Evolutionary conservation across 2,329 filamentous ascomycete species (phyloP), one percentile per base, ranked within the genome.

Genomic region (Truncatella angustata): DNA sequence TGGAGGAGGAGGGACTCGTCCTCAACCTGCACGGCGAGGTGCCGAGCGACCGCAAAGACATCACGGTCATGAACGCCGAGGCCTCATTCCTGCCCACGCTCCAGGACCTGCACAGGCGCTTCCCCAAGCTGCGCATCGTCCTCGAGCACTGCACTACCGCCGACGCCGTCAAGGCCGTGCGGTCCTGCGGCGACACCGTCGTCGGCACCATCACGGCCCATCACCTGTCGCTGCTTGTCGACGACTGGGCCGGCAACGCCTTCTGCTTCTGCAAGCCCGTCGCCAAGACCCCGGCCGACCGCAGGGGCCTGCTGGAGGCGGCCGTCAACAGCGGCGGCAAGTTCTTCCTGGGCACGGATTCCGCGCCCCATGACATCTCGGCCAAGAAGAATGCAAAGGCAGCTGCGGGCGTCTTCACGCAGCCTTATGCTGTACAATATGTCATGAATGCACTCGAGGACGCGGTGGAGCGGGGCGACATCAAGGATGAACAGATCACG

Each of bases 331-430:
- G 83, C 56, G 73, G 80, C 34, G 71, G 78, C 14, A 87, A 86
- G 62, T 90, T 90, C 72, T 91, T 91, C 74, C 82, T 93, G 20
- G 86, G 82, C 35, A 75, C 70, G n/a, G 88, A 91, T 66, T 84
- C 79, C 12, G 88, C 88, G n/a, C 87, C 53, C 26, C 85, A 88
- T 66, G 76, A 79, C 36, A 74, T 80, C 18, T 68, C 64, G 23
- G 77, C 80, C 55, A 88, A 88, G 71, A 77, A 79, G 49, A 71
- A 72, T 46, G 76, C 75, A 44, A 79, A 74, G 65, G 80, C 85
- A 1, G 82, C 86, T 1, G 88, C 88, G 0, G 88, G 88, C 3
- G 87, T 91, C 45, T 92, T 91, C 66, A 91, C 88, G 1, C 88
- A 92, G 71, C 85, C 86, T 4, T 85, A 85, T 21, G 53, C 50